Base-by-base conservation (phyloP, 2,329 filamentous ascomycete genomes). In the Exophiala oligosperma region DNA sequence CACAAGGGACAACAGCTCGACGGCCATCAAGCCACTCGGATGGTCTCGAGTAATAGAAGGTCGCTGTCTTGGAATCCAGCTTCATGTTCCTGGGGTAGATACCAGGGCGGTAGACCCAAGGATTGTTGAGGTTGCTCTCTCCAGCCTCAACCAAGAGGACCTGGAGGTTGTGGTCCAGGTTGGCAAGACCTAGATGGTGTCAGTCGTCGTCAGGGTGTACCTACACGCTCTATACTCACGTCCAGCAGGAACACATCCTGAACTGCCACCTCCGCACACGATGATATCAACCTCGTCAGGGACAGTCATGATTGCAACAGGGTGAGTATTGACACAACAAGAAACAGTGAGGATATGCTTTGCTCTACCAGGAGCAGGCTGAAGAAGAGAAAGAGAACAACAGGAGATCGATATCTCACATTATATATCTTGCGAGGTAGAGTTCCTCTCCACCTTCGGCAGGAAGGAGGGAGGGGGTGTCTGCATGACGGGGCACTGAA, bases 211-310 rank as follows among this genome's bases (percentile, higher is more conserved):
- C 38, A 80, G 77, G 21, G 80, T 77, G 56, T 70, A 21, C 21
- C 24, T 23, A 23, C 32, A 14, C 12, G 26, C 32, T 9, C 32
- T 35, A 44, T 17, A 29, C 63, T 54, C 51, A 74, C 67, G 81
- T 71, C 73, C 70, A 59, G 69, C 69, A 59, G 70, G 71, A 32
- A 72, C 71, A 62, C 74, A 76, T 62, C 72, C 73, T 54, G 66
- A 84, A 70, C 86, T 89, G 54, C 88, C 88, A 68, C 89, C 89
- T 68, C 89, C 89, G 64, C 85, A 88, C 29, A 91, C 87, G 67
- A 91, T 91, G 67, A 92, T 91, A 71, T 91, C 89, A 69, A 90
- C 89, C 78, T 91, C 89, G 59, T 91, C 88, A 37, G 88, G 88
- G 62, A 91, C 79, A 64, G 80, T 84, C 80, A 84, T 86, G 56